phyloP scores from a whole-genome alignment of 495 filamentous ascomycete genomes.

The Neurospora hispaniola region DNA sequence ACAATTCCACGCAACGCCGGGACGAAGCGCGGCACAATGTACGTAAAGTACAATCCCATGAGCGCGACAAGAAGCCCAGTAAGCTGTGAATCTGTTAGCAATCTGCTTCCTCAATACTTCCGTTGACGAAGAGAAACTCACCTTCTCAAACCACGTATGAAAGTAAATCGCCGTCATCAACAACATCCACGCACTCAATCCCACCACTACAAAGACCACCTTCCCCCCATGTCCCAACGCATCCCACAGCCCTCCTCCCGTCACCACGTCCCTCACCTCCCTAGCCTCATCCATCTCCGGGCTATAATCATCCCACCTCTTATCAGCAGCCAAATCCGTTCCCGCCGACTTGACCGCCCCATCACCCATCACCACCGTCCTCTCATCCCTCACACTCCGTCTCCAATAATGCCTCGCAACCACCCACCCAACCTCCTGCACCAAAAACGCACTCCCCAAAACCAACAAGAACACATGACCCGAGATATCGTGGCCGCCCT shows the following conservation, averaged over 20 bases:
- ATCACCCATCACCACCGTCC: conserved; percentile 47
- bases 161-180: conserved; percentile 97
- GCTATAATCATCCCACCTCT: neutral
- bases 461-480: conserved; percentile 93
- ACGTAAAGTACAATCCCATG: conserved; percentile 56
- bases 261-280: conserved; percentile 21
- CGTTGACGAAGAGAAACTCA: conserved; percentile 12
- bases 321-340: conserved; percentile 16
- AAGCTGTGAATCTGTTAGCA: conserved; percentile 33
- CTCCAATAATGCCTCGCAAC: conserved; percentile 27
- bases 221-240: conserved; percentile 33
- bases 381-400: conserved; percentile 36
- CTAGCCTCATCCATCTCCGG: conserved; percentile 12
- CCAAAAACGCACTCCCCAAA: conserved; percentile 64
- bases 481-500: conserved; percentile 83
- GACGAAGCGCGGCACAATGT: conserved; percentile 62
- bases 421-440: conserved; percentile 66
- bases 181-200: conserved; percentile 82
- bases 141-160: conserved; percentile 98
- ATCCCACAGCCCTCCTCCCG: conserved; percentile 10
- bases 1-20: conserved; percentile 53
- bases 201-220: conserved; percentile 42
- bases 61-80: conserved; percentile 65
- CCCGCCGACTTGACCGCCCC: conserved; percentile 45
- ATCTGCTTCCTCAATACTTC: neutral